Conservation (phyloP, 371 early-diverging fungal species). For the Mucor sp. region DNA sequence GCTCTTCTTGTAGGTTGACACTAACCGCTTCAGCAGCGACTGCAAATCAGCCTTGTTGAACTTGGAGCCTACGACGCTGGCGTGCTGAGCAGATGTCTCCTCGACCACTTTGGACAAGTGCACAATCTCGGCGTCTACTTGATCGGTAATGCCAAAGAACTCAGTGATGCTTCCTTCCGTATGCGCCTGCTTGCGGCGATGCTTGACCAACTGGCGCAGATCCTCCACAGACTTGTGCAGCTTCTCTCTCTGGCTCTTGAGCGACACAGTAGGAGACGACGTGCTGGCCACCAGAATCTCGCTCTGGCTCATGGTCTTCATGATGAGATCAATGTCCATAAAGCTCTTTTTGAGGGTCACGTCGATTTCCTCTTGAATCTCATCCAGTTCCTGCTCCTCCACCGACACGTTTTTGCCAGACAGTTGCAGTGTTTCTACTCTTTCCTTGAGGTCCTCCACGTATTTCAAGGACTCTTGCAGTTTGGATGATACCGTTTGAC, state of each 20-base stretch:
- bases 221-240: constrained; percentile 33
- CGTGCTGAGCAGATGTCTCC: constrained; percentile 39
- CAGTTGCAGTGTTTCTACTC: constrained; percentile 44
- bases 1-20: constrained; percentile 27
- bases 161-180: constrained; percentile 46
- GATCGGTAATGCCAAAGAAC: constrained; percentile 48
- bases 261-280: constrained; percentile 24
- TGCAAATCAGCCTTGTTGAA: constrained; percentile 55
- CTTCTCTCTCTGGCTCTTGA: constrained; percentile 38
- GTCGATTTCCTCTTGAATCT: constrained; percentile 41
- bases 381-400: constrained; percentile 46
- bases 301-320: constrained; percentile 11
- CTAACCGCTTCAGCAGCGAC: constrained; percentile 40
- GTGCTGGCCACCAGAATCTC: constrained; percentile 2
- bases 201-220: constrained; percentile 35
- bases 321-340: constrained; percentile 33
- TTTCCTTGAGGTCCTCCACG: constrained; percentile 40
- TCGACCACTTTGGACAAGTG: constrained; percentile 33
- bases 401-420: constrained; percentile 41
- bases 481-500: constrained; percentile 34
- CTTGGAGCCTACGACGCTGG: constrained; percentile 33
- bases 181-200: constrained; percentile 40
- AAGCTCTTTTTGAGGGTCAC: constrained; percentile 29
- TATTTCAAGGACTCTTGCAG: constrained; percentile 44
- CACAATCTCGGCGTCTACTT: constrained; percentile 41